phyloP scores from a whole-genome alignment of 495 filamentous ascomycete species.

The Hypoxylon fragiforme region DNA sequence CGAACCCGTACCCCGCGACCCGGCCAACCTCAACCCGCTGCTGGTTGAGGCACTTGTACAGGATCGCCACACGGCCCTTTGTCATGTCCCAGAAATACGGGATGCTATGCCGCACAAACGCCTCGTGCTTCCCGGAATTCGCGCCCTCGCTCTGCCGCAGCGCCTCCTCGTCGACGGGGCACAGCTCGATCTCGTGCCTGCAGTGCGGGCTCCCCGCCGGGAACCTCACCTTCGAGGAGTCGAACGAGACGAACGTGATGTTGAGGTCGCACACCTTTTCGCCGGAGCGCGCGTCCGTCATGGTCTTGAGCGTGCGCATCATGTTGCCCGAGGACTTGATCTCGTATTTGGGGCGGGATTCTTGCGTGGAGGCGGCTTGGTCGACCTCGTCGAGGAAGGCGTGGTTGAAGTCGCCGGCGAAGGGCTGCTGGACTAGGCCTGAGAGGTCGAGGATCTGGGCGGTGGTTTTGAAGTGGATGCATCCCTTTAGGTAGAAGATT shows the following conservation, averaged over 20 bases:
- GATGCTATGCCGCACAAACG: conserved; percentile 35
- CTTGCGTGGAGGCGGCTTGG: conserved; percentile 15
- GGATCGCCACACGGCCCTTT: conserved; percentile 26
- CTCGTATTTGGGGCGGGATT: conserved; percentile 15
- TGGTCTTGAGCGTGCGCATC: conserved; percentile 39
- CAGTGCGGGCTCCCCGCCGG: conserved; percentile 28
- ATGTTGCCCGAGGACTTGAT: conserved; percentile 38
- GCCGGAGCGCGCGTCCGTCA: conserved; percentile 21
- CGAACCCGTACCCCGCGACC: conserved; percentile 34
- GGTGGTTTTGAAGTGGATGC: conserved; percentile 37
- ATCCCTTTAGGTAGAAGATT: conserved; percentile 33
- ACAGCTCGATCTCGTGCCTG: conserved; percentile 34
- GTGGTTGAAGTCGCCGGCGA: conserved; percentile 34
- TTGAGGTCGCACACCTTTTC: conserved; percentile 36
- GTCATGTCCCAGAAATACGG: conserved; percentile 42
- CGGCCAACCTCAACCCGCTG: conserved; percentile 35
- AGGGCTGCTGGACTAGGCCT: conserved; percentile 11
- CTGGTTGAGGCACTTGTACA: conserved; percentile 41
- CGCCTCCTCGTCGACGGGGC: conserved; percentile 19
- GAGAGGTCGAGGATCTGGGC: conserved; percentile 32
- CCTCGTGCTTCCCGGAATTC: conserved; percentile 35
- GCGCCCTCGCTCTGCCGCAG: conserved; percentile 10
- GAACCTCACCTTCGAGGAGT: conserved; percentile 29
- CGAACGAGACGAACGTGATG: conserved; percentile 39
- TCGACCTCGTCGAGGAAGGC: conserved; percentile 33